Evolutionary conservation across 495 filamentous ascomycete species (phyloP).

Genomic region (Mytilinidion resinicola): DNA sequence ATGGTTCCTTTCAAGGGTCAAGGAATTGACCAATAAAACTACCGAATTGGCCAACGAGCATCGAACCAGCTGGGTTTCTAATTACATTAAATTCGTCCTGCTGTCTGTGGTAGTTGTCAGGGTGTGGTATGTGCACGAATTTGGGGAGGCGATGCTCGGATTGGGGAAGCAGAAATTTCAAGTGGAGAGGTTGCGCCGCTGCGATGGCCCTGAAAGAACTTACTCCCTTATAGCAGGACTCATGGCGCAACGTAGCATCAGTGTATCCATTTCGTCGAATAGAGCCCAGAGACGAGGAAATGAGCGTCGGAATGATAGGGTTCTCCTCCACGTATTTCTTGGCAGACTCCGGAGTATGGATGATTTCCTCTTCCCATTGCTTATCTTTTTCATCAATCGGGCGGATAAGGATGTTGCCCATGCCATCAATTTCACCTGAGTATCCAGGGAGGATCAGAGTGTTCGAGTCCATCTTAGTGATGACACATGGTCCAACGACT

Average conservation of each 20-base stretch:
- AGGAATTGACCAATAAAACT: constrained; percentile 48
- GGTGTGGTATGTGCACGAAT: no score
- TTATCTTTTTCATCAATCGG: constrained; percentile 26
- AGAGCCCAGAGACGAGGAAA: constrained; percentile 42
- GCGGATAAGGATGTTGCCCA: constrained; percentile 46
- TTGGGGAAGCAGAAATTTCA: no score
- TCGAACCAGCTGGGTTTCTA: constrained; percentile 42
- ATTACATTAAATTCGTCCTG: constrained; percentile 52
- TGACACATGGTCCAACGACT: constrained; percentile 42
- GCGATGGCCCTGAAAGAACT: no score
- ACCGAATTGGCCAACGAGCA: constrained; percentile 49
- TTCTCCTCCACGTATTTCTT: constrained; percentile 35
- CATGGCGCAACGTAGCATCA: constrained; percentile 49
- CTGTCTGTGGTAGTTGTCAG: no score
- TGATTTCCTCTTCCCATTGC: constrained; percentile 15
- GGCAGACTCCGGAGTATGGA: constrained; percentile 27
- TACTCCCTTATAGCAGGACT: constrained; percentile 48
- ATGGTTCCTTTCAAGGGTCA: constrained; percentile 41
- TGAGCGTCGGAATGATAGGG: constrained; percentile 30
- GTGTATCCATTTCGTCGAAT: constrained; percentile 46
- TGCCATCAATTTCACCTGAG: constrained; percentile 39
- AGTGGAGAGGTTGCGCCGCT: no score
- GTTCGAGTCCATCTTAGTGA: constrained; percentile 49
- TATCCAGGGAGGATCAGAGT: constrained; percentile 45
- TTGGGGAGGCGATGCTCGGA: no score